These are phyloP conservation scores for Castanea sativa DNA, from an alignment of 306 rosid species.

Conservation along the genomic window DNA sequence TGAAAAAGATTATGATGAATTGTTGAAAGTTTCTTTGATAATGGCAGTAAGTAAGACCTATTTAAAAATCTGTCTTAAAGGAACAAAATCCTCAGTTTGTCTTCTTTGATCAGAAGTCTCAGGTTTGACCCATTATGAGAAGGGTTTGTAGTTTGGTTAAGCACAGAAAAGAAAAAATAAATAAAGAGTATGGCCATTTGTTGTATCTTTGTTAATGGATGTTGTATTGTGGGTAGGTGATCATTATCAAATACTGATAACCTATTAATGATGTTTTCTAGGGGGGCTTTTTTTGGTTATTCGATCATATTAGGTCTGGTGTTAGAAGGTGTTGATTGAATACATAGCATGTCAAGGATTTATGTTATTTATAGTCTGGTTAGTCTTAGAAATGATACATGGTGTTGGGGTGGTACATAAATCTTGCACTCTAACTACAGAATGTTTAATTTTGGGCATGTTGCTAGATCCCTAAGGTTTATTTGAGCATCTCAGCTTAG, in stretches of 20 bases:
- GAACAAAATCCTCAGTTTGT: background rate
- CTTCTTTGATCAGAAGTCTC: background rate
- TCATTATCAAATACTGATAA: background rate
- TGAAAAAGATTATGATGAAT: background rate
- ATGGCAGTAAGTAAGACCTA: too few relatives aligned
- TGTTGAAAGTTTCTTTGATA: background rate
- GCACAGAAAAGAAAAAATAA: background rate
- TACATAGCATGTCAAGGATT: background rate
- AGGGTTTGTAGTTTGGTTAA: background rate
- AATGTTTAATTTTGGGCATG: background rate
- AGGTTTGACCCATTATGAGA: background rate
- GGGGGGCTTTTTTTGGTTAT: background rate
- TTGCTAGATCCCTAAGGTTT: conserved; percentile 10
- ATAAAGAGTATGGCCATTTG: background rate
- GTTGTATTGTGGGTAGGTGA: background rate
- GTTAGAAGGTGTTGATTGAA: background rate
- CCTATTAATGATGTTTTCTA: background rate
- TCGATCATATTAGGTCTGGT: background rate
- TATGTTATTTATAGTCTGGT: background rate
- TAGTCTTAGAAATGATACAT: background rate
- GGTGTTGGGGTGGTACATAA: background rate
- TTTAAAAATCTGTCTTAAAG: background rate
- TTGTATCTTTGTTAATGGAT: background rate
- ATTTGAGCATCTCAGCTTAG: background rate
- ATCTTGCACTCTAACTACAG: conserved; percentile 1